Base-by-base conservation (phyloP, 2,329 filamentous ascomycete genomes). In the Trichocomaceae sp. region DNA sequence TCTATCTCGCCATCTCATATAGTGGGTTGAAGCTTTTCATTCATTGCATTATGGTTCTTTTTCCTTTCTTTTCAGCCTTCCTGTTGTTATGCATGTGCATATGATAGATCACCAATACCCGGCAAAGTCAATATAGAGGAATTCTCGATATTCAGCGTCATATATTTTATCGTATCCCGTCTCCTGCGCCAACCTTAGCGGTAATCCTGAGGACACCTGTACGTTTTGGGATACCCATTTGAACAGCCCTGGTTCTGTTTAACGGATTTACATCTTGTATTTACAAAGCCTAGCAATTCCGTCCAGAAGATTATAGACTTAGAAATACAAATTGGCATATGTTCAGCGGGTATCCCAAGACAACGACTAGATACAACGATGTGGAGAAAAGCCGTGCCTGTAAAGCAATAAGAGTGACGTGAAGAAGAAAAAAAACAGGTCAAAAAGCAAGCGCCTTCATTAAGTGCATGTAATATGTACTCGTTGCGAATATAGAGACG, bases 41-140 rank as follows among this genome's bases (percentile, higher is more conserved):
- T 9, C 51, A 22, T 8, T 50, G 47, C 31, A 39, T 20, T 50
- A 20, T 33, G 35, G 19, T 7, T 23, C 23, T 5, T 50, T 17
- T 17, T 8, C 13, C 23, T 23, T 37, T 5, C 42, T 17, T 17
- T 8, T 19, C 13, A 29, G 37, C 17, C 19, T 41, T 39, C 39
- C 22, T 41, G 20, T 15, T 51, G 26, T 15, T 33, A 51, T 45
- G 35, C 39, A 51, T 51, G n/a, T n/a, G 15, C 39, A 42, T 33
- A 39, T 31, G 39, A 52, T 41, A 39, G 35, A 42, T 52, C 45
- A 35, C 44, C 42, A 41, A 52, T 56, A 56, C 49, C 49, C 49
- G 41, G 33, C 47, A 51, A 29, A n/a, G 35, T 17, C 35, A 39
- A 39, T 17, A 39, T 39, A 39, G 15, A 39, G 1, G 15, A 17